Evolutionary conservation across 1,284 basidiomycete genomes (phyloP).

Genomic region (Irpex sp.): DNA sequence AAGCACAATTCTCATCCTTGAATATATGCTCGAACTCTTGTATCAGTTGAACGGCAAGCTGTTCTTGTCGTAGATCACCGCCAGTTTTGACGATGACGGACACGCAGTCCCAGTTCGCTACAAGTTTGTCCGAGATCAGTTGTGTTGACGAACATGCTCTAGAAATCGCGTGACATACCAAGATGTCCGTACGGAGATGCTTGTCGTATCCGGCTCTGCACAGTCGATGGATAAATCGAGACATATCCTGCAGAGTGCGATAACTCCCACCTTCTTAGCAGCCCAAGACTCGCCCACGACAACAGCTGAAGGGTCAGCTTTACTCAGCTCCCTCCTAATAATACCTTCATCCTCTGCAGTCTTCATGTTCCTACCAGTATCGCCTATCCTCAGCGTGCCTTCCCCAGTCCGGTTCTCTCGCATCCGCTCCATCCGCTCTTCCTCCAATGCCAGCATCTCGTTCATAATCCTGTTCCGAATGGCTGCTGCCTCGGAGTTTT

Average conservation of each 20-base stretch:
- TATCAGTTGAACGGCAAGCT: slow-evolving; percentile 94
- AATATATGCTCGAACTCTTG: slow-evolving; percentile 92
- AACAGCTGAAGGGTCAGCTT: slow-evolving; percentile 92
- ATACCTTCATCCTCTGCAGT: slow-evolving; percentile 88
- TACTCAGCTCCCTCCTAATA: slow-evolving; percentile 91
- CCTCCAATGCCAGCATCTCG: slow-evolving; percentile 96
- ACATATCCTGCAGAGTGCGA: slow-evolving; percentile 3
- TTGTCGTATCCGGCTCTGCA: slow-evolving; percentile 82
- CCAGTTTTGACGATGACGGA: slow-evolving; percentile 99
- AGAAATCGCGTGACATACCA: slow-evolving; percentile 41
- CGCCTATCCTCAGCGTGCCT: slow-evolving; percentile 50
- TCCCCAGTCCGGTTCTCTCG: slow-evolving; percentile 61
- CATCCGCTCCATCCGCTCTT: slow-evolving; percentile 96
- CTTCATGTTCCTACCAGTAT: slow-evolving; percentile 41
- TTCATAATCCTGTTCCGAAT: slow-evolving; percentile 97
- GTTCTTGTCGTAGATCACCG: slow-evolving; percentile 95
- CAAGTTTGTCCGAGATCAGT: not conserved
- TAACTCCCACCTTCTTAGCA: slow-evolving; percentile 74
- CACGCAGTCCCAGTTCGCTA: slow-evolving; percentile 80
- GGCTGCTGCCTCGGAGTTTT: slow-evolving; percentile 78
- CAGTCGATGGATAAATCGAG: slow-evolving; percentile 10
- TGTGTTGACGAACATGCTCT: not conserved
- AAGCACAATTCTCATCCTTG: slow-evolving; percentile 87
- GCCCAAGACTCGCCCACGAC: slow-evolving; percentile 97
- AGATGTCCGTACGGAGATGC: slow-evolving; percentile 95